Conservation (phyloP, 306 rosid genomes). For the Cucurbita ficifolia region DNA sequence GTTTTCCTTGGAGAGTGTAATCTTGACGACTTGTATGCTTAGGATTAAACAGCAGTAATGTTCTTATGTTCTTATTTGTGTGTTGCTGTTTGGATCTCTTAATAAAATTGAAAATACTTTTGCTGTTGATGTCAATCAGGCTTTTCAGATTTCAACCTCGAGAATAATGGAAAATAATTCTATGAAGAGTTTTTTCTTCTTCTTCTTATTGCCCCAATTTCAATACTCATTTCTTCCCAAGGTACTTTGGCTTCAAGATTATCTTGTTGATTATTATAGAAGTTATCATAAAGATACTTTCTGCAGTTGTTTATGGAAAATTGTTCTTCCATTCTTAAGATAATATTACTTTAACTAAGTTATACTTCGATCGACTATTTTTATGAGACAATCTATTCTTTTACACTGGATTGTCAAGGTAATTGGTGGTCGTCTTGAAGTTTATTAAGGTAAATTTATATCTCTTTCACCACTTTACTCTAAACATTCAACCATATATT, state of each 20-base stretch:
- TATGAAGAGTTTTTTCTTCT: neutral
- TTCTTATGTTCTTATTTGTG: neutral
- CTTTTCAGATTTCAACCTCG: neutral
- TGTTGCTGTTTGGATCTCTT: neutral
- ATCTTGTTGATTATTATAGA: neutral
- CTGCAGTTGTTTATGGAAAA: neutral
- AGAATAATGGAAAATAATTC: neutral
- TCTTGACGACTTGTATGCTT: slow-evolving; percentile 46
- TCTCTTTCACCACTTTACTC: too few species aligned
- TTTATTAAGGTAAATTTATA: too few species aligned
- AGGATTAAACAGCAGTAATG: slow-evolving; percentile 6
- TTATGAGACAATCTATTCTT: too few species aligned
- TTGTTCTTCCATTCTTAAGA: too few species aligned
- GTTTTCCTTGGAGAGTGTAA: slow-evolving; percentile 68
- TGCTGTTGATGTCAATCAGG: neutral
- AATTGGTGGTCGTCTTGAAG: too few species aligned
- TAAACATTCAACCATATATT: too few species aligned
- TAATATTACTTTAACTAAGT: too few species aligned
- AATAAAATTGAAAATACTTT: neutral
- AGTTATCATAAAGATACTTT: neutral
- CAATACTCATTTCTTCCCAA: neutral
- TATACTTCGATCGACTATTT: too few species aligned
- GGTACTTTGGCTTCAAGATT: neutral
- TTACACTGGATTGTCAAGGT: too few species aligned
- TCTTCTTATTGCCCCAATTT: neutral